Percentiles rank a stretch among this genome's conserved stretches.
Conservation (phyloP, 257 asterid species). For the Nicotiana tabacum region DNA sequence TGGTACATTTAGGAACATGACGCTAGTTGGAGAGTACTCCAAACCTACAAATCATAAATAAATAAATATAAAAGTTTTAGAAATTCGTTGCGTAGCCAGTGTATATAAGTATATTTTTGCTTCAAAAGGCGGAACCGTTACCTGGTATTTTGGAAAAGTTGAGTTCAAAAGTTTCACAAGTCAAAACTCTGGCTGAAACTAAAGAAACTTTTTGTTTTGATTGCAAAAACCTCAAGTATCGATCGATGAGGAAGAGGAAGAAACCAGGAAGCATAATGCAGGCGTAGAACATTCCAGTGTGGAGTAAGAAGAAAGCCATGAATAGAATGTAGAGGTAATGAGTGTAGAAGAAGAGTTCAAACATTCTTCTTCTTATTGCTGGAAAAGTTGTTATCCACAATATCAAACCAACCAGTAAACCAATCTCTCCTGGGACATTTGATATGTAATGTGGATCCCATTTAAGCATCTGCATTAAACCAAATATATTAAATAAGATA, state of each 20-base stretch:
- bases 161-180: slow-evolving; percentile 65
- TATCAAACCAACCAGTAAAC: slow-evolving; percentile 54
- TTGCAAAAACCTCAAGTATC: slow-evolving; percentile 75
- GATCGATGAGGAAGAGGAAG: slow-evolving; percentile 76
- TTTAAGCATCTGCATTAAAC: slow-evolving; percentile 46
- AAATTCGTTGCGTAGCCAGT: neutral
- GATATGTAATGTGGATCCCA: slow-evolving; percentile 86
- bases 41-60: slow-evolving; percentile 32
- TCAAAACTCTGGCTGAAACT: slow-evolving; percentile 61
- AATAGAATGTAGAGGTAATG: slow-evolving; percentile 83
- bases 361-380: slow-evolving; percentile 64
- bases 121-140: neutral
- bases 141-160: slow-evolving; percentile 77
- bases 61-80: neutral
- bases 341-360: slow-evolving; percentile 74
- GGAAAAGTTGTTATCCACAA: slow-evolving; percentile 73
- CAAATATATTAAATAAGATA: neutral
- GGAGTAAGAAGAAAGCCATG: slow-evolving; percentile 69
- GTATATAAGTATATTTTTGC: neutral
- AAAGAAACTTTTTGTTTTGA: slow-evolving; percentile 52
- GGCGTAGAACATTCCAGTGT: slow-evolving; percentile 74
- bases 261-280: slow-evolving; percentile 92
- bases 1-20: slow-evolving; percentile 70
- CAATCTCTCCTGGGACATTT: slow-evolving; percentile 84
- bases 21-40: slow-evolving; percentile 70